These are phyloP conservation scores for Paecilomyces formosus DNA, from an alignment of 2,329 filamentous ascomycete species.

Conservation along the genomic window DNA sequence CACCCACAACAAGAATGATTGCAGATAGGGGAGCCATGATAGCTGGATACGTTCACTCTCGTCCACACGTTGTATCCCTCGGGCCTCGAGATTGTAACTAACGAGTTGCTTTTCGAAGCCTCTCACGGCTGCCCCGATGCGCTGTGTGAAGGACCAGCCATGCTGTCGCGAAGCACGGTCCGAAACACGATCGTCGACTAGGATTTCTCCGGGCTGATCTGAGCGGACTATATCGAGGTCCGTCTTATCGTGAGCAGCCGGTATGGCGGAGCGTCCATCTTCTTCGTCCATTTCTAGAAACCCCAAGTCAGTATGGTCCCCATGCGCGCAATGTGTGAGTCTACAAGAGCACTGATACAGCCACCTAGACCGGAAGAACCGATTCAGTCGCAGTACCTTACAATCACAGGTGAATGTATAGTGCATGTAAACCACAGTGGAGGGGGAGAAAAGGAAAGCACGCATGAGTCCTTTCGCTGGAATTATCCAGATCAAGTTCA, in stretches of 20 bases:
- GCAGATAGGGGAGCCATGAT: slow-evolving; percentile 46
- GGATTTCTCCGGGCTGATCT: slow-evolving; percentile 6
- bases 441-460: slow-evolving; percentile 15
- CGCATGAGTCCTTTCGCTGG: slow-evolving; percentile 39
- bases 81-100: slow-evolving; percentile 47
- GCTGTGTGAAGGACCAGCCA: slow-evolving; percentile 13
- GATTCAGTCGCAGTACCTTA: not conserved
- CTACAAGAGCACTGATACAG: not conserved
- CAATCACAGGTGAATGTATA: not conserved
- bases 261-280: not conserved
- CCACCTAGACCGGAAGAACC: not conserved
- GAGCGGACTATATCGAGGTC: not conserved
- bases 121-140: slow-evolving; percentile 22
- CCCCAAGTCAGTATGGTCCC: not conserved
- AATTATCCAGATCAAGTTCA: slow-evolving; percentile 40
- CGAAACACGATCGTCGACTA: slow-evolving; percentile 11
- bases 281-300: not conserved
- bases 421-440: not conserved
- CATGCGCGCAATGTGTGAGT: not conserved
- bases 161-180: not conserved
- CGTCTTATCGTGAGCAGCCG: not conserved
- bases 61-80: slow-evolving; percentile 54
- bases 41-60: slow-evolving; percentile 48
- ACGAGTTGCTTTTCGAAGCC: slow-evolving; percentile 33
- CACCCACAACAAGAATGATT: slow-evolving; percentile 54